These are phyloP conservation scores for Taphrina sp. DNA, from an alignment of 1,139 yeast genomes.

Conservation along the genomic window DNA sequence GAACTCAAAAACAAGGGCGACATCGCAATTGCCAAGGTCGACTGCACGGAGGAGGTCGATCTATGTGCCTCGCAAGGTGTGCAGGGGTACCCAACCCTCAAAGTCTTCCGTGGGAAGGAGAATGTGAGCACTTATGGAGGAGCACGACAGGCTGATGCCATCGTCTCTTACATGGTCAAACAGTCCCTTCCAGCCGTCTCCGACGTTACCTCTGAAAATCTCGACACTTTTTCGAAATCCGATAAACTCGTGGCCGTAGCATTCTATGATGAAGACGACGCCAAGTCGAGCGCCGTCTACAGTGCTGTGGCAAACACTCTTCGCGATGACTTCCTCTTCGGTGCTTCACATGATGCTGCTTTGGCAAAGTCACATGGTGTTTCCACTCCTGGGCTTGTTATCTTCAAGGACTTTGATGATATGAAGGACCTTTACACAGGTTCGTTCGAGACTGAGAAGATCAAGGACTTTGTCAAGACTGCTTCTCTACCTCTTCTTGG, in stretches of 20 bases:
- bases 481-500: constrained; percentile 88
- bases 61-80: constrained; percentile 74
- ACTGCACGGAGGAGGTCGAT: constrained; percentile 83
- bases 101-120: constrained; percentile 68
- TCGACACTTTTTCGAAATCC: constrained; percentile 51
- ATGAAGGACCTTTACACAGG: constrained; percentile 50
- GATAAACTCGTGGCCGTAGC: constrained; percentile 59
- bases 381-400: constrained; percentile 51
- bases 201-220: constrained; percentile 52
- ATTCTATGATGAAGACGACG: constrained; percentile 46
- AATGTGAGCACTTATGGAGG: constrained; percentile 63
- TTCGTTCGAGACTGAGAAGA: constrained; percentile 44
- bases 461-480: constrained; percentile 58
- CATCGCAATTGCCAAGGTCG: constrained; percentile 83
- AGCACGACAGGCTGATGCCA: constrained; percentile 76
- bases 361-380: constrained; percentile 52
- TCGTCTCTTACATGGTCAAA: constrained; percentile 74
- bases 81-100: constrained; percentile 89
- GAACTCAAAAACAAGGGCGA: constrained; percentile 56
- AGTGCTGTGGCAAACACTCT: constrained; percentile 54
- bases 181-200: constrained; percentile 80
- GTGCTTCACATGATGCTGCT: constrained; percentile 54
- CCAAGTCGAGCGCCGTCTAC: constrained; percentile 52
- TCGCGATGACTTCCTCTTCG: constrained; percentile 64
- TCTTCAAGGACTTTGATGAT: constrained; percentile 50